Conservation (phyloP, 2,329 filamentous ascomycete genomes). For the Periconia sp. region DNA sequence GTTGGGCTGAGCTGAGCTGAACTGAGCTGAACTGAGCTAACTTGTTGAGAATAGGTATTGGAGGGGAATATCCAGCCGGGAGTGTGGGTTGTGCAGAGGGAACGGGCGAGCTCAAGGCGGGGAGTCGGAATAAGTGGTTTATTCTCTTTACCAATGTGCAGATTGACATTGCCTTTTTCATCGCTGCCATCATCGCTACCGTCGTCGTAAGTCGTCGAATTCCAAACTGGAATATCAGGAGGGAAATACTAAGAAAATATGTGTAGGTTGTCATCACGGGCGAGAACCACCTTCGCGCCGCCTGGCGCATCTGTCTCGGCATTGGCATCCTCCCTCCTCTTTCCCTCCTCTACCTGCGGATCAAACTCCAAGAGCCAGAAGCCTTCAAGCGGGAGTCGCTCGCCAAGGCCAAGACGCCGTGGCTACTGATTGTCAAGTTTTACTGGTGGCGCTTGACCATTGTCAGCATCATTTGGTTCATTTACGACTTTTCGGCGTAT, state of each 20-base stretch:
- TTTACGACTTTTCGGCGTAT: slow-evolving; percentile 76
- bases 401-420: slow-evolving; percentile 52
- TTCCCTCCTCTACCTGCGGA: slow-evolving; percentile 62
- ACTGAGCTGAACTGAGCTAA: no score
- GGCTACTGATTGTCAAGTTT: slow-evolving; percentile 55
- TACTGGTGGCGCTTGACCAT: slow-evolving; percentile 63
- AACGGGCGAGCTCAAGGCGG: slow-evolving; percentile 79
- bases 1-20: no score
- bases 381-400: slow-evolving; percentile 59
- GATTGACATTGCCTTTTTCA: slow-evolving; percentile 84
- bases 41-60: slow-evolving; percentile 61
- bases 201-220: slow-evolving; percentile 55
- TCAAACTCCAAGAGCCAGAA: slow-evolving; percentile 59
- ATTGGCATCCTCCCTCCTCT: slow-evolving; percentile 54
- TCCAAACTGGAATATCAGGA: background rate
- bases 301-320: slow-evolving; percentile 83
- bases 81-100: slow-evolving; percentile 85
- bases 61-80: slow-evolving; percentile 81
- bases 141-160: slow-evolving; percentile 83
- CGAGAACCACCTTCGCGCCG: slow-evolving; percentile 70
- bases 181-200: slow-evolving; percentile 79
- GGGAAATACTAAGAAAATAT: slow-evolving; percentile 7
- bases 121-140: slow-evolving; percentile 86
- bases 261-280: slow-evolving; percentile 58
- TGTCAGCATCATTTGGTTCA: slow-evolving; percentile 63